Evolutionary conservation across 495 filamentous ascomycete genomes (phyloP).

Genomic region (Penicillium cosmopolitanum): DNA sequence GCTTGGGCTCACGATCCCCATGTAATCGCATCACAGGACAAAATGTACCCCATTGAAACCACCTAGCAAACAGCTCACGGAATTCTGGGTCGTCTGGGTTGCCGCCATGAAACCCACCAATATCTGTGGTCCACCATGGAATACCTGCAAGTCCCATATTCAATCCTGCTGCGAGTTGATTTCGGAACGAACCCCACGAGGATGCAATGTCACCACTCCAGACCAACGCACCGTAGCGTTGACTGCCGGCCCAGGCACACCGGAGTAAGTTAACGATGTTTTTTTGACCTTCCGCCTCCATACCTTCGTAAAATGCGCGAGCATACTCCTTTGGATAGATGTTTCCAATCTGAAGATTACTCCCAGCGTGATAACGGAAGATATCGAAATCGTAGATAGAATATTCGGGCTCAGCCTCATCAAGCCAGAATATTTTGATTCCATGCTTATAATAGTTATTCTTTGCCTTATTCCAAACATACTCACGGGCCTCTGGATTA

Average conservation of each 20-base stretch:
- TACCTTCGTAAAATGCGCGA: slow-evolving; percentile 59
- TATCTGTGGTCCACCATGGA: slow-evolving; percentile 64
- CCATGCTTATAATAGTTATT: slow-evolving; percentile 60
- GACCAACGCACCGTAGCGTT: slow-evolving; percentile 62
- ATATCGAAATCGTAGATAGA: slow-evolving; percentile 62
- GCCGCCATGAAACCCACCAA: slow-evolving; percentile 63
- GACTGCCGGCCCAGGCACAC: slow-evolving; percentile 62
- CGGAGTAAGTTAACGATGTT: slow-evolving; percentile 61
- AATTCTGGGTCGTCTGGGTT: slow-evolving; percentile 55
- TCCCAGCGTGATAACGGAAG: slow-evolving; percentile 58
- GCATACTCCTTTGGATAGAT: slow-evolving; percentile 59
- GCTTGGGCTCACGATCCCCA: slow-evolving; percentile 59
- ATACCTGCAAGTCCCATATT: slow-evolving; percentile 62
- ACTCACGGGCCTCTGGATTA: slow-evolving; percentile 53
- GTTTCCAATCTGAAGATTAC: slow-evolving; percentile 57
- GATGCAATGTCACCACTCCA: slow-evolving; percentile 64
- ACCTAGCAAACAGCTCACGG: slow-evolving; percentile 59
- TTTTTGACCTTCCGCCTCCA: slow-evolving; percentile 45
- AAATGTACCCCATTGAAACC: slow-evolving; percentile 66
- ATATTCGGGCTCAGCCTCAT: slow-evolving; percentile 65
- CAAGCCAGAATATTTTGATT: slow-evolving; percentile 64
- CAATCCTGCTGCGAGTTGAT: slow-evolving; percentile 59
- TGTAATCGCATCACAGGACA: slow-evolving; percentile 64
- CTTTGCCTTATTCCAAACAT: slow-evolving; percentile 57
- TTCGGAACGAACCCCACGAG: slow-evolving; percentile 56